A percentile compares a stretch with the other conserved stretches of the same genome.
phyloP scores from a whole-genome alignment of 2,329 filamentous ascomycete species.

The Pyrenophora graminea region DNA sequence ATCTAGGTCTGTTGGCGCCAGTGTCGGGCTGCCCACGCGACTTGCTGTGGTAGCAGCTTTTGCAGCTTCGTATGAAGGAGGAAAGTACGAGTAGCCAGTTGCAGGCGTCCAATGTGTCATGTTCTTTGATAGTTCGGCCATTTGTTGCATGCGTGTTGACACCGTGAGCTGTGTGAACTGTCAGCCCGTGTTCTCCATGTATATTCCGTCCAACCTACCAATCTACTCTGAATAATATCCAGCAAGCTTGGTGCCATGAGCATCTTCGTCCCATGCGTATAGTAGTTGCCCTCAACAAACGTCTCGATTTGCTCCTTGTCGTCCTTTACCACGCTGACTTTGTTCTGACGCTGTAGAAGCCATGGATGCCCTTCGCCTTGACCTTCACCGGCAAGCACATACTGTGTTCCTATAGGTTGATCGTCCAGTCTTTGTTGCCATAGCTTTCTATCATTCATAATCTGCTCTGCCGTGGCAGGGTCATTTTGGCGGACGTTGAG shows the following conservation, averaged over 20 bases:
- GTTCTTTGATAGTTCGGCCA: constrained; percentile 58
- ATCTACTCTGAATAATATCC: constrained; percentile 60
- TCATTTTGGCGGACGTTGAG: constrained; percentile 54
- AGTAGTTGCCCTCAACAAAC: constrained; percentile 62
- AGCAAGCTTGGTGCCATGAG: constrained; percentile 66
- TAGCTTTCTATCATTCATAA: constrained; percentile 58
- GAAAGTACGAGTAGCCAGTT: constrained; percentile 63
- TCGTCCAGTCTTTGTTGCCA: constrained; percentile 60
- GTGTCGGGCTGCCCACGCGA: constrained; percentile 38
- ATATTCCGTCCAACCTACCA: constrained; percentile 49
- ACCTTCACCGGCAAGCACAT: constrained; percentile 63
- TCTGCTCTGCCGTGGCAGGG: constrained; percentile 51
- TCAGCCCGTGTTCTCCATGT: constrained; percentile 2
- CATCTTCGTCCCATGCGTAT: constrained; percentile 63
- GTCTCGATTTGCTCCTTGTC: constrained; percentile 50
- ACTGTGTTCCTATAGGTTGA: constrained; percentile 61
- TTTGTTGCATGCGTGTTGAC: constrained; percentile 59
- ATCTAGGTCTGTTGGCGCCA: constrained; percentile 33
- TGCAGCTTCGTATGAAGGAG: constrained; percentile 51
- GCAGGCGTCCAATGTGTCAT: constrained; percentile 63
- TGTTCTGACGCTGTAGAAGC: constrained; percentile 63
- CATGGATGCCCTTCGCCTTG: constrained; percentile 59
- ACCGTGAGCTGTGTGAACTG: constrained; percentile 54
- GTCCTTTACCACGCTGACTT: constrained; percentile 42
- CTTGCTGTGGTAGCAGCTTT: constrained; percentile 34